These are phyloP conservation scores for Striga asiatica DNA, from an alignment of 257 asterid species.

Conservation along the genomic window DNA sequence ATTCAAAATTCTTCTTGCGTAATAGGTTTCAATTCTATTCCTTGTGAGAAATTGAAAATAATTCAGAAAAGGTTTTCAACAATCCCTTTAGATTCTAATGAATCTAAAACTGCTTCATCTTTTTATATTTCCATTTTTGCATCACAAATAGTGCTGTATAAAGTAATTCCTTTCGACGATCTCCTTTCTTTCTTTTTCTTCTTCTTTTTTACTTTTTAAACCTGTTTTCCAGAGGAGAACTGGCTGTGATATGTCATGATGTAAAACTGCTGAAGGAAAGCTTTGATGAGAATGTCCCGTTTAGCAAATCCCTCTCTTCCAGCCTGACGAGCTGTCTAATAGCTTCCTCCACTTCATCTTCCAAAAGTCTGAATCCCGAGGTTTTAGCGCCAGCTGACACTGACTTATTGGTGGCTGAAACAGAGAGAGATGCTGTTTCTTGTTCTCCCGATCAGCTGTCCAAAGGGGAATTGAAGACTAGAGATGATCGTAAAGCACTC, in stretches of 20 bases:
- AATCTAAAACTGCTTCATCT: too few species aligned
- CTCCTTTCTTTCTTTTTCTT: too few species aligned
- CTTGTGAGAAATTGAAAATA: too few species aligned
- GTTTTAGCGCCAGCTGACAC: conserved; percentile 12
- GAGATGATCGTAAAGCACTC: conserved; percentile 23
- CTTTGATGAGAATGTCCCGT: conserved; percentile 54
- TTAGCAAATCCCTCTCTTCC: conserved; percentile 51
- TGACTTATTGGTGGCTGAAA: conserved; percentile 8
- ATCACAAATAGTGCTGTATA: too few species aligned
- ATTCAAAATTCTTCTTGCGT: too few species aligned
- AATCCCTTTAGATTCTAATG: too few species aligned
- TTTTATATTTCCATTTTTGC: neutral
- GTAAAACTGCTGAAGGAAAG: conserved; percentile 54
- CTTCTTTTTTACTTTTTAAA: neutral
- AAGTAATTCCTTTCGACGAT: too few species aligned
- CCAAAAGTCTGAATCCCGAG: conserved; percentile 28
- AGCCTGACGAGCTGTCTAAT: conserved; percentile 55
- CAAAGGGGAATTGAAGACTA: conserved; percentile 16
- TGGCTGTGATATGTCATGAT: conserved; percentile 70
- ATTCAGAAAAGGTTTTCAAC: too few species aligned
- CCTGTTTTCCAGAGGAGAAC: conserved; percentile 62
- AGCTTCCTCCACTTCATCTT: conserved; percentile 55
- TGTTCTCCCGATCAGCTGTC: neutral
- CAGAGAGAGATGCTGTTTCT: conserved; percentile 7
- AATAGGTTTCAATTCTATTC: too few species aligned